Percentiles rank a stretch among this genome's conserved stretches.
Evolutionary conservation across 192 early-diverging fungal species (phyloP).

Genomic region (Coemansia reversa): DNA sequence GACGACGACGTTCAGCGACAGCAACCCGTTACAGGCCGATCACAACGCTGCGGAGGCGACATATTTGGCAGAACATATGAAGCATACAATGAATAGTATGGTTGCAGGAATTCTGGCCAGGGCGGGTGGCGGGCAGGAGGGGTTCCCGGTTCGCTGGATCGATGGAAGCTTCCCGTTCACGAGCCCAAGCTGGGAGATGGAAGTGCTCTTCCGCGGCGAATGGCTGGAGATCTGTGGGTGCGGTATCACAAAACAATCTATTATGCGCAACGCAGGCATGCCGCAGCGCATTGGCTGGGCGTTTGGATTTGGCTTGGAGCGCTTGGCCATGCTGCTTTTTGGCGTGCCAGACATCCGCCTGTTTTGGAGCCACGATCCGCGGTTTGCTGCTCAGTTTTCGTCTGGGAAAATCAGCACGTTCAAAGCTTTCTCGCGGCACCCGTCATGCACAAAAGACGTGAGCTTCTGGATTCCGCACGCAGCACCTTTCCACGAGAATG

Average conservation of each 20-base stretch:
- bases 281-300: slow-evolving; percentile 91
- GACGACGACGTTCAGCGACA: slow-evolving; percentile 54
- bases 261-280: slow-evolving; percentile 69
- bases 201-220: slow-evolving; percentile 86
- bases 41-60: slow-evolving; percentile 64
- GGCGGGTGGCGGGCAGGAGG: slow-evolving; percentile 28
- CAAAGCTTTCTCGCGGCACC: slow-evolving; percentile 84
- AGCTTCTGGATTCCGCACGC: slow-evolving; percentile 78
- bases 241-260: slow-evolving; percentile 85
- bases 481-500: slow-evolving; percentile 82
- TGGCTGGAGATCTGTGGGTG: slow-evolving; percentile 95
- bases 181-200: slow-evolving; percentile 95
- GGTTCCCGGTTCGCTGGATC: slow-evolving; percentile 89
- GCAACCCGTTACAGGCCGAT: slow-evolving; percentile 72
- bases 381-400: slow-evolving; percentile 85
- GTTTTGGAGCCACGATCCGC: slow-evolving; percentile 88
- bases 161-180: slow-evolving; percentile 96
- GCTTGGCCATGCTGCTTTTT: slow-evolving; percentile 95
- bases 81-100: slow-evolving; percentile 81
- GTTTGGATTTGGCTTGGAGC: slow-evolving; percentile 95
- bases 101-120: slow-evolving; percentile 66
- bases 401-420: slow-evolving; percentile 71
- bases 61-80: slow-evolving; percentile 67
- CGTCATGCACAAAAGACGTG: slow-evolving; percentile 91
- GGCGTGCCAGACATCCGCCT: slow-evolving; percentile 93